phyloP scores from a whole-genome alignment of 2,329 filamentous ascomycete genomes.

The Alternaria sp. region DNA sequence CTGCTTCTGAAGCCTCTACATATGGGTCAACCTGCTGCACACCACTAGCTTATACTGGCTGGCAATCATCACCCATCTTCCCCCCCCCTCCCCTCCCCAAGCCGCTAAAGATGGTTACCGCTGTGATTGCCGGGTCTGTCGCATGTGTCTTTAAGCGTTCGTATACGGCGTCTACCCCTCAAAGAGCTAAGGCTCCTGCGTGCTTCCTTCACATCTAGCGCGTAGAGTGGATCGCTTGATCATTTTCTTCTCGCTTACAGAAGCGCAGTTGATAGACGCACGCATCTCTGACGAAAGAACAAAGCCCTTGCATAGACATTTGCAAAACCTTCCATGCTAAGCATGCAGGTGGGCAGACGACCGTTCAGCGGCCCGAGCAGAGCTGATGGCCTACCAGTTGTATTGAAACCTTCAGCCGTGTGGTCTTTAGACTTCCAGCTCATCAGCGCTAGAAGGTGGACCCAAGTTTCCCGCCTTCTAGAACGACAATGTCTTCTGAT shows the following conservation, averaged over 20 bases:
- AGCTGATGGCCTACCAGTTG: not conserved
- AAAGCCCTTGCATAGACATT: slow-evolving; percentile 12
- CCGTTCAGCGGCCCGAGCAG: not conserved
- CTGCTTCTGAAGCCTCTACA: slow-evolving; percentile 2
- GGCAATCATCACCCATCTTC: not conserved
- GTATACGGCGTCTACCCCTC: not conserved
- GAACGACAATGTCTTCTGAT: not conserved
- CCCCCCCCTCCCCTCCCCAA: not conserved
- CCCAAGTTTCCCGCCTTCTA: not conserved
- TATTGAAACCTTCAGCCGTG: not conserved
- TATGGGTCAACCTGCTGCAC: slow-evolving; percentile 1
- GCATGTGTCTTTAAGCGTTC: not conserved
- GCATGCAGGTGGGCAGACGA: slow-evolving; percentile 3
- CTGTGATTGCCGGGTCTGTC: not conserved
- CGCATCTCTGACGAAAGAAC: slow-evolving; percentile 9
- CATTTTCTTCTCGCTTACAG: slow-evolving; percentile 3
- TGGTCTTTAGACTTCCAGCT: slow-evolving; percentile 4
- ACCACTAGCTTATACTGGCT: not conserved
- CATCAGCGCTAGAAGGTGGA: slow-evolving; percentile 1
- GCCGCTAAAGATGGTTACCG: slow-evolving; percentile 11
- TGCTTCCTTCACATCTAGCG: not conserved
- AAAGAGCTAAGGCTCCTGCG: not conserved
- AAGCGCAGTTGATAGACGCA: slow-evolving; percentile 11
- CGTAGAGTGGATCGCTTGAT: not conserved
- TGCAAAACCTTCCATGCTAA: not conserved